Conservation (phyloP, 129 eudicot genomes). For the Pittosporum tobira region DNA sequence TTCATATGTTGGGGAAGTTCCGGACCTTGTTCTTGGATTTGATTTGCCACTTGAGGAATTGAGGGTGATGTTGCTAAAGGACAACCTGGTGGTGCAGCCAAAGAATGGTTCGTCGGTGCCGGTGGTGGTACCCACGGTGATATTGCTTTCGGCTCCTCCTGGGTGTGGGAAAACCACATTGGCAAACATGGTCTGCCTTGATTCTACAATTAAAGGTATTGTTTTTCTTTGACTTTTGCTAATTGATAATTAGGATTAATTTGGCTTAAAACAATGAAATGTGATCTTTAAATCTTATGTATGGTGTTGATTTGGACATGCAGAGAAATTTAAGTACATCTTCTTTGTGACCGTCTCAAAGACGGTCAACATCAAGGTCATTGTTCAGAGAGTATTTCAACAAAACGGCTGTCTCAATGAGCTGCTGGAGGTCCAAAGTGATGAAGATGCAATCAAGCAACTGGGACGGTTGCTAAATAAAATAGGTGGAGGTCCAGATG, state of each 20-base stretch:
- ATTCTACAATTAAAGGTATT: conserved; percentile 25
- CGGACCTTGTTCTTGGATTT: conserved; percentile 25
- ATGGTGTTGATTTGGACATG: neutral
- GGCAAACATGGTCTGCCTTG: conserved; percentile 44
- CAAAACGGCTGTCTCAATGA: conserved; percentile 12
- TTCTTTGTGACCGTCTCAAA: conserved; percentile 40
- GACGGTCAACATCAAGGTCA: conserved; percentile 18
- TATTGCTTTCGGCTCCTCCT: conserved; percentile 34
- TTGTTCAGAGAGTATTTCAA: conserved; percentile 21
- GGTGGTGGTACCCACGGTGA: conserved; percentile 2
- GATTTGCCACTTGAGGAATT: conserved; percentile 22
- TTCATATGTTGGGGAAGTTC: conserved; percentile 22
- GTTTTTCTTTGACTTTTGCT: neutral
- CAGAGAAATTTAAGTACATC: conserved; percentile 34
- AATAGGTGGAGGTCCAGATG: conserved; percentile 15
- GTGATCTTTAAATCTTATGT: neutral
- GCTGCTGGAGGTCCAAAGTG: conserved; percentile 15
- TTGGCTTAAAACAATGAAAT: neutral
- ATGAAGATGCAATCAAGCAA: conserved; percentile 40
- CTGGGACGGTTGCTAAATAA: conserved; percentile 22
- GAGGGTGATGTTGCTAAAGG: conserved; percentile 19
- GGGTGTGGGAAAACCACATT: conserved; percentile 51
- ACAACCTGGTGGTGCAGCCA: neutral
- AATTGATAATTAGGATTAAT: neutral
- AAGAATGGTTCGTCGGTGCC: neutral